Evolutionary conservation across 2,329 filamentous ascomycete genomes (phyloP), one percentile per base, ranked within the genome.

Genomic region (Microthyrium microscopicum): DNA sequence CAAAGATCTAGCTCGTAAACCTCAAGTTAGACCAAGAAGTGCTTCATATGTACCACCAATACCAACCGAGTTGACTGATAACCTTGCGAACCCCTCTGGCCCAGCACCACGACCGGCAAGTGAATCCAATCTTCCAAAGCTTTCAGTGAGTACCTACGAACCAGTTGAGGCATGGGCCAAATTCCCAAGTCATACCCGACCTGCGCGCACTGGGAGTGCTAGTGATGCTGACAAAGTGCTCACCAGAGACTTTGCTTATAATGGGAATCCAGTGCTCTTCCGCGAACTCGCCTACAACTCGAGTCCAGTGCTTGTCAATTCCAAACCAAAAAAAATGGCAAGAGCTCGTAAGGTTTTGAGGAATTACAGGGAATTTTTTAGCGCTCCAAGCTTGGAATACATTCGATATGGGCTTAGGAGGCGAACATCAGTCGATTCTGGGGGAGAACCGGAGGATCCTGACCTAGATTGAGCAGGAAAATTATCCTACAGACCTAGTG

Each of bases 181-280:
- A 3, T 65, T 57, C 26, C 58, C 61, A 1, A 61, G 56, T 5
- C 58, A 64, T 36, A 59, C 53, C 4, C 56, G 60, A n/a, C 40
- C 44, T 2, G 46, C 53, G 19, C 55, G 61, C 9, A 52, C 50
- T 19, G 44, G 46, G 8, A 56, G 56, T 27, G 59, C 60, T 4
- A 49, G 54, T 1, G 44, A 45, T 16, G 22, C 38, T 2, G 60
- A 64, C 30, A 39, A 44, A 5, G 51, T 64, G 17, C 44, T 49
- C 11, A 46, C 52, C 9, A 55, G 56, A 2, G 59, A 63, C 42
- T 63, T 63, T 40, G 57, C 53, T 4, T 35, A 35, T 13, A 20
- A 37, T 22, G 27, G 21, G 15, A 29, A 38, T 20, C 36, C 31
- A 13, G n/a, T n/a, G n/a, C n/a, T n/a, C n/a, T n/a, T n/a, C n/a